Evolutionary conservation across 192 early-diverging fungal genomes (phyloP), one percentile per base, ranked within the genome.

Genomic region (Entophlyctis luteolus): DNA sequence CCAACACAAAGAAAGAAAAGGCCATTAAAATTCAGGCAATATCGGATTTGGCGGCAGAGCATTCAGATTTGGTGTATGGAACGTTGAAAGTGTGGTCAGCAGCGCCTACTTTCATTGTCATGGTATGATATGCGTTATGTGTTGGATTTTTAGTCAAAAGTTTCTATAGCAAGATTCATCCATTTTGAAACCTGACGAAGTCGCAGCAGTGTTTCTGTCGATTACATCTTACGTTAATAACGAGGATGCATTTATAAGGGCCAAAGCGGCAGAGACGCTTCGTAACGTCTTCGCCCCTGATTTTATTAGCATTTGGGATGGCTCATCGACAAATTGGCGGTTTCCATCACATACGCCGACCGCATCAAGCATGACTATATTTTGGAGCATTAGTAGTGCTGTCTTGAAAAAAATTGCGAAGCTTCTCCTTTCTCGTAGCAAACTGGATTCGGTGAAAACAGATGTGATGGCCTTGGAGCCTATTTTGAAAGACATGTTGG

Each of bases 221-320:
- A 87, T 97, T 20, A 81, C 91, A 8, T 72, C 79, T 28, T 94
- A 92, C 74, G 75, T 93, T 23, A 83, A 86, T 31, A 90, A 94
- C 59, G 75, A 78, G 14, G 88, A 86, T 36, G 65, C 82, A 4
- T 73, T 79, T 12, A 91, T 95, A 45, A 85, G 92, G 33, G 77
- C 79, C 12, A 82, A 82, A 2, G 89, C 93, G 0, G 89, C 86
- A 0, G 77, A 88, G 52, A 83, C 87, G 12, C 71, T 97, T 45
- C 86, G 85, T 23, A 76, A 87, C 48, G 82, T 97, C 16, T 89
- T 94, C 72, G 79, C 81, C 35, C 73, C 87, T 3, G 74, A 86
- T 31, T 79, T 87, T 48, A 86, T 94, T 62, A 73, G 80, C 33
- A 78, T 87, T 57, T 98, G 95, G 95, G 91, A 92, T 62, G 81